Base-by-base conservation (phyloP, 345 rosid genomes). In the Eucalyptus melliodora region DNA sequence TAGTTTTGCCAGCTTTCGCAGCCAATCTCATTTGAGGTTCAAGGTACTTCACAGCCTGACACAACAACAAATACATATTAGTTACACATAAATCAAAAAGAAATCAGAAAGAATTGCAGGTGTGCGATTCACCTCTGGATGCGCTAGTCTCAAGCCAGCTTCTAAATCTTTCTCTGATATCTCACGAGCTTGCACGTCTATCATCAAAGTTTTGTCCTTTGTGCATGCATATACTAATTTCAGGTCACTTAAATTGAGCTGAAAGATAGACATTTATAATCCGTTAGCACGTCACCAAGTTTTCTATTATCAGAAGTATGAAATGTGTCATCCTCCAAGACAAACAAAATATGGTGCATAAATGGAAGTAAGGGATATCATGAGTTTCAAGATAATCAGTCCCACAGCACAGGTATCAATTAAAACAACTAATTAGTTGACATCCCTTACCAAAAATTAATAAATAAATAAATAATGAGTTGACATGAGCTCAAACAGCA, bases 211-310 rank as follows among this genome's bases (percentile, higher is more conserved):
- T 90, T 97, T 97, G 86, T 96, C 98, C 94, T 91, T 96, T 89
- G 98, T 97, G 93, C 99, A 98, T 60, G 99, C 99, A 91, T 97
- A 98, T 80, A 97, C 94, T 94, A 98, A 93, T 94, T 94, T 97
- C 89, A 98, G 96, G 91, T 97, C 99, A 92, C 99, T 97, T 89
- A 94, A 91, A 92, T 91, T 93, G 92, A 98, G 99, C 99, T 98
- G 97, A 93, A 88, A 88, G 30, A 87, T 87, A 42, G 40, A 87
- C 60, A 37, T 77, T 77, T 40, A 42, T 77, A 40, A 40, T 40
- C 47, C 6, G 9, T 77, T 77, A 77, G 47, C 85, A 77, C 3
- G 16, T 77, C 85, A 40, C 47, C 85, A 9, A 77, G 47, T 77
- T 77, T 40, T 37, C 83, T 77, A 40, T 40, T 40, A 40, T 77